Base-by-base conservation (phyloP, 371 early-diverging fungal genomes). In the Parasitella parasitica region DNA sequence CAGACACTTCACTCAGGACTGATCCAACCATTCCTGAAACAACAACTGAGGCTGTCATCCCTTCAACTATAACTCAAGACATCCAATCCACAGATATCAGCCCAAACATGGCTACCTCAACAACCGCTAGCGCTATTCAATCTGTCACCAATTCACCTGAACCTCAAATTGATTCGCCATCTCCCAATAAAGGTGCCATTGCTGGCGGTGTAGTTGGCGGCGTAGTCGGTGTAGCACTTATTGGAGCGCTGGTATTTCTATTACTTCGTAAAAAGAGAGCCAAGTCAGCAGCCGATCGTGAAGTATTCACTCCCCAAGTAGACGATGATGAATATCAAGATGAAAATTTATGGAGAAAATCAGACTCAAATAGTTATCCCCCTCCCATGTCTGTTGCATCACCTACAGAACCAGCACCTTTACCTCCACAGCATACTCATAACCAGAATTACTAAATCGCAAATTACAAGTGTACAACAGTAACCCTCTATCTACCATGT, bases 121-220 rank as follows among this genome's bases (percentile, higher is more conserved):
- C n/a, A 41, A 20, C 43, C 2, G 18, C 43, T 20, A 41, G 46
- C 7, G 48, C 54, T 27, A 30, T 49, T n/a, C 51, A 56, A 7
- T 26, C 62, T n/a, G 28, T 41, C 2, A 26, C 58, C 7, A 7
- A n/a, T 3, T 34, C 24, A 15, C 16, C 57, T 6, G 20, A n/a
- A 8, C 11, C 24, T 2, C 28, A 24, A 49, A 0, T 11, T 32
- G 49, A n/a, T 5, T 49, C 48, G 4, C 28, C 55, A 13, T 54
- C 50, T 3, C 58, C 32, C 8, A 66, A 59, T 28, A 39, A 39
- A 24, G 69, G 70, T 27, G 66, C 71, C 5, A 76, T 72, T 38
- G 69, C 60, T 27, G 76, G 76, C 35, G 76, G 69, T 37, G 73
- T 70, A 5, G 63, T 76, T 18, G 76, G 76, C 9, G 76, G 67